Conservation (phyloP, 202 grass and related monocot genomes). For the Carex sylvatica region DNA sequence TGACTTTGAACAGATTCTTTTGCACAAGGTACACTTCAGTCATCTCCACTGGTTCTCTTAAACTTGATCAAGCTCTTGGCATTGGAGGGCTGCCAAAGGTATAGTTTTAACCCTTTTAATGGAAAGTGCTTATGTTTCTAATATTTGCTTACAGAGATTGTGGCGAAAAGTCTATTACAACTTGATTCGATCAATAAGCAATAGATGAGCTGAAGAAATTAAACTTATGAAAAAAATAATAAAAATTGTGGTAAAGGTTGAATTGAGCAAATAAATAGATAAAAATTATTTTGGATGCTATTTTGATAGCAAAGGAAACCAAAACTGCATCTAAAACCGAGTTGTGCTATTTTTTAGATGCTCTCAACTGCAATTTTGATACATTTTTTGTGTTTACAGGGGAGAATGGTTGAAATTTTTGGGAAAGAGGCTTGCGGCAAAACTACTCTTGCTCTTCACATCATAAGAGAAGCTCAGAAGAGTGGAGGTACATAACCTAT, state of each 20-base stretch:
- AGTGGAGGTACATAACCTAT: slow-evolving; percentile 58
- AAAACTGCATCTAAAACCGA: neutral
- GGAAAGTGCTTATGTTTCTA: neutral
- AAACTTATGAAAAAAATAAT: neutral
- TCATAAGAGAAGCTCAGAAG: slow-evolving; percentile 92
- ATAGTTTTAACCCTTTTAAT: slow-evolving; percentile 15
- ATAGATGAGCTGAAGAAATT: neutral
- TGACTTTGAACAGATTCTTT: slow-evolving; percentile 65
- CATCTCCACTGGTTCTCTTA: slow-evolving; percentile 79
- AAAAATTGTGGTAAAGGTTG: neutral
- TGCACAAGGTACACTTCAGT: slow-evolving; percentile 45
- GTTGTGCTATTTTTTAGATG: neutral
- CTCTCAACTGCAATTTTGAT: neutral
- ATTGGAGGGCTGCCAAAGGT: slow-evolving; percentile 95
- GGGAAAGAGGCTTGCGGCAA: slow-evolving; percentile 91
- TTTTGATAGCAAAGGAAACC: neutral
- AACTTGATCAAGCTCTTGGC: slow-evolving; percentile 82
- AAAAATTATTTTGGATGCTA: neutral
- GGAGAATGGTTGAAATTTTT: slow-evolving; percentile 91
- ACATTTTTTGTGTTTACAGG: slow-evolving; percentile 37
- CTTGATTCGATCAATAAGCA: neutral
- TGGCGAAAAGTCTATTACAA: neutral
- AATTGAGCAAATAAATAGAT: slow-evolving; percentile 6
- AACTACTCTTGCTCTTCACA: slow-evolving; percentile 92
- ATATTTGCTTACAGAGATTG: neutral